Percentiles rank a stretch among this genome's conserved stretches.
These are phyloP conservation scores for Puccinia triticina DNA, from an alignment of 1,284 basidiomycete species.

Conservation along the genomic window DNA sequence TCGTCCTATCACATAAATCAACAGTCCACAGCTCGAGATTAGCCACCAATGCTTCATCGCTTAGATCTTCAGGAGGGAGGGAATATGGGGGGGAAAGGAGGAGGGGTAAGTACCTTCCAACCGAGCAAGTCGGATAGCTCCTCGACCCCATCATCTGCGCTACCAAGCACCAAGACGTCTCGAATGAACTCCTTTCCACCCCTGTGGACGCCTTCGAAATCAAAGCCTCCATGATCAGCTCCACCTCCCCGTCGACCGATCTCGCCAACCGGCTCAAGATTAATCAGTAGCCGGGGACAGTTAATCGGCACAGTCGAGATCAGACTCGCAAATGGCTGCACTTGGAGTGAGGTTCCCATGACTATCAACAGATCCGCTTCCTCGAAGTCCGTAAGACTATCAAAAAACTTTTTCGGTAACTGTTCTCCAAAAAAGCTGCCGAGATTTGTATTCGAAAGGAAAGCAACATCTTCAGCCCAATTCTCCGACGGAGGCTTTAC, in stretches of 20 bases:
- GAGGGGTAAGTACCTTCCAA: conserved; percentile 56
- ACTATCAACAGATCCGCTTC: conserved; percentile 82
- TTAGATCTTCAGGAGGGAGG: neutral
- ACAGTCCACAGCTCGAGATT: conserved; percentile 57
- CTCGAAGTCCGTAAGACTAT: conserved; percentile 61
- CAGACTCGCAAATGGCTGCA: conserved; percentile 66
- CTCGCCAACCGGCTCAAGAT: conserved; percentile 65
- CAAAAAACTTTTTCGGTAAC: conserved; percentile 58
- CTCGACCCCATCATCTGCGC: conserved; percentile 60
- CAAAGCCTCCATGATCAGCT: conserved; percentile 38
- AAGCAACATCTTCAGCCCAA: neutral
- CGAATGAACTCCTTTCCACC: conserved; percentile 49
- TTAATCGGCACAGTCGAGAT: conserved; percentile 61
- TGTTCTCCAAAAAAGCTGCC: conserved; percentile 55
- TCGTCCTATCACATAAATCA: conserved; percentile 54
- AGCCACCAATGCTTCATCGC: neutral
- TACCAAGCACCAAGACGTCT: conserved; percentile 61
- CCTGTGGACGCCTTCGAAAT: conserved; percentile 53
- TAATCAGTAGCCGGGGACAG: conserved; percentile 65
- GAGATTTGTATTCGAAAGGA: neutral
- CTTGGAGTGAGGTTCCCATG: conserved; percentile 84
- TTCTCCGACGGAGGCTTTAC: neutral
- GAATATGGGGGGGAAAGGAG: neutral
- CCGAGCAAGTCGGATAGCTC: conserved; percentile 59
- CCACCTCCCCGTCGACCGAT: conserved; percentile 24